A percentile compares a stretch with the other conserved stretches of the same genome.
Evolutionary conservation across 345 rosid genomes (phyloP).

Genomic region (Bruguiera parviflora): DNA sequence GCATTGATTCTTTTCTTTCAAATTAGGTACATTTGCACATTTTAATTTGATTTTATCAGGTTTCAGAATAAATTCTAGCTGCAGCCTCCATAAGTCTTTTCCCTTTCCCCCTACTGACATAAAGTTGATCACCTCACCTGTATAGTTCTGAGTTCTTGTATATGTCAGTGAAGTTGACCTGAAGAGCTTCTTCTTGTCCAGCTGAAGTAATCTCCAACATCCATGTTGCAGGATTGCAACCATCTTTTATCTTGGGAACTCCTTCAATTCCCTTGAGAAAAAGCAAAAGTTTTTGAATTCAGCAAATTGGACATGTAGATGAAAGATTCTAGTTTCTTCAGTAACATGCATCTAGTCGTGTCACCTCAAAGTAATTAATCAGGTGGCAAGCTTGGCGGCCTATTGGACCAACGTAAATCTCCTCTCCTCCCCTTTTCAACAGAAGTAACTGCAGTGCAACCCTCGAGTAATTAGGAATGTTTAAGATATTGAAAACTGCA

Average conservation of each 20-base stretch:
- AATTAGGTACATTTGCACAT: too few species aligned
- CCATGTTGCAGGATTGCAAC: slow-evolving; percentile 75
- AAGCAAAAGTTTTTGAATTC: background rate
- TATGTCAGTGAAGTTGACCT: slow-evolving; percentile 35
- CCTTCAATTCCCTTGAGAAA: slow-evolving; percentile 44
- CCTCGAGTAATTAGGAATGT: background rate
- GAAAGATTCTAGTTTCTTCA: background rate
- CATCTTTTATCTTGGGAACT: slow-evolving; percentile 52
- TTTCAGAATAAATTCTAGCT: background rate
- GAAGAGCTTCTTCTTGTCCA: slow-evolving; percentile 44
- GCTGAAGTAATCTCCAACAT: slow-evolving; percentile 62
- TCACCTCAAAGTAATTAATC: slow-evolving; percentile 60
- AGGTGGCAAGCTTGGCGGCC: slow-evolving; percentile 52
- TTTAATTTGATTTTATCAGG: background rate
- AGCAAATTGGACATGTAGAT: background rate
- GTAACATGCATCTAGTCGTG: slow-evolving; percentile 3
- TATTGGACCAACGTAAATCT: slow-evolving; percentile 56
- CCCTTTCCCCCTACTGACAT: background rate
- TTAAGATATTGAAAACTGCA: background rate
- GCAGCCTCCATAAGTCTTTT: background rate
- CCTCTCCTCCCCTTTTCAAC: slow-evolving; percentile 57
- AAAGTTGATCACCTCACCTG: slow-evolving; percentile 30
- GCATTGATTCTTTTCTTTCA: too few species aligned
- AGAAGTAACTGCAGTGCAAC: slow-evolving; percentile 35
- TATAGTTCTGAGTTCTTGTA: slow-evolving; percentile 51